Evolutionary conservation across 2,329 filamentous ascomycete genomes (phyloP).

Genomic region (Clarireedia hainanense): DNA sequence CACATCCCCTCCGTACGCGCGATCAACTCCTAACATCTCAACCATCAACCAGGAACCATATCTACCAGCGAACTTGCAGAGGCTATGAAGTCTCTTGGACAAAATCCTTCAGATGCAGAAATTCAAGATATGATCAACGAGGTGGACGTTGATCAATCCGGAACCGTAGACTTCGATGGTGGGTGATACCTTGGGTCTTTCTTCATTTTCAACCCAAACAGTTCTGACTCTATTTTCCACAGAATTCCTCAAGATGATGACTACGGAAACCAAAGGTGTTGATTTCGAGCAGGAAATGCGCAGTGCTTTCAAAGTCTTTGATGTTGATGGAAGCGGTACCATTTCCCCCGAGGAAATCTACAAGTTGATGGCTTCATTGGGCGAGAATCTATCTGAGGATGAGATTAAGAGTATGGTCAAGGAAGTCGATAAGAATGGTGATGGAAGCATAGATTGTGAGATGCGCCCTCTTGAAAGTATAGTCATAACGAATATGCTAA

Average conservation of each 20-base stretch:
- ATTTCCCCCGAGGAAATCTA: slow-evolving; percentile 55
- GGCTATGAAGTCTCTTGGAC: slow-evolving; percentile 8
- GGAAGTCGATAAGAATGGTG: slow-evolving; percentile 56
- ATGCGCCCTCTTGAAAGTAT: background rate
- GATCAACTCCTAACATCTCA: background rate
- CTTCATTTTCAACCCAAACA: background rate
- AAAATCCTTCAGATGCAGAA: slow-evolving; percentile 8
- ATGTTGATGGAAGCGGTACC: slow-evolving; percentile 57
- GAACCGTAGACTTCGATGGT: slow-evolving; percentile 11
- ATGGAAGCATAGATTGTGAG: slow-evolving; percentile 53
- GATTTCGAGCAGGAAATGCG: slow-evolving; percentile 58
- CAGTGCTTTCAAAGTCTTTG: slow-evolving; percentile 59
- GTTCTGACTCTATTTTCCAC: background rate
- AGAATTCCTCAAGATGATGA: slow-evolving; percentile 63
- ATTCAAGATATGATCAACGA: slow-evolving; percentile 11
- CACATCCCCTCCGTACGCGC: background rate
- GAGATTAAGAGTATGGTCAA: slow-evolving; percentile 60
- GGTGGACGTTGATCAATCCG: slow-evolving; percentile 10
- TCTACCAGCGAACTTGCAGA: slow-evolving; percentile 6
- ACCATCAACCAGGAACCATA: slow-evolving; percentile 2
- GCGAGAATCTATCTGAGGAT: slow-evolving; percentile 55
- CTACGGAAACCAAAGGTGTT: slow-evolving; percentile 51
- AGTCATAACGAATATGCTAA: background rate
- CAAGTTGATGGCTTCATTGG: slow-evolving; percentile 56
- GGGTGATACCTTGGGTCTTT: background rate